Evolutionary conservation across 164 flowering plant species (phyloP), one percentile per base, ranked within the genome.

Genomic region (Taxillus chinensis): DNA sequence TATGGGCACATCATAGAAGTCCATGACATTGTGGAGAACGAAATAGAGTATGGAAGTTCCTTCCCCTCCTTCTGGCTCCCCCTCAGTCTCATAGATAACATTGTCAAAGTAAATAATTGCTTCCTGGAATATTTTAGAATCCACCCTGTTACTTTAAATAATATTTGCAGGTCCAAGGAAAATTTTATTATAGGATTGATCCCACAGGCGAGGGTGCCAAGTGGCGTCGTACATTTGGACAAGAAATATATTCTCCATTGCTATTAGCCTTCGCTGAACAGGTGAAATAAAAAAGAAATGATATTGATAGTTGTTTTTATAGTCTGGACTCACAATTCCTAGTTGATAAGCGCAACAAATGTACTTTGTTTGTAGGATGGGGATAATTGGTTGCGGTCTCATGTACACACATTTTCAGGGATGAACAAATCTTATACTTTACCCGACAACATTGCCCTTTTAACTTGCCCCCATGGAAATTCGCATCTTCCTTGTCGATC

Each of bases 211-310:
- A 88, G 62, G 98, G 98, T 71, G 95, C 98, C n/a, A 84, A 81
- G 68, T 93, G 98, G 98, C 90, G 96, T n/a, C 92, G 97, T 42
- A 63, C 83, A 70, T 74, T 72, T 70, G 97, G 97, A 13, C 98
- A 93, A 71, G 98, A 93, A 72, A 79, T 90, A 65, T 93, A 93
- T 75, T 88, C 96, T 48, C 98, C 98, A n/a, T 77, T 90, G 70
- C 82, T 93, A n/a, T 75, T 93, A 55, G 98, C 97, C 67, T 88
- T 90, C 74, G 48, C 95, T 51, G 91, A 85, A 64, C 79, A 85
- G 95, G 96, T 86, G 68, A 77, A 56, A 42, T 15, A 39, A 15
- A 13, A 15, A 1, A 17, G 39, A 46, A 46, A 46, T 46, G 27
- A 49, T 4, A 51, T 42, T 48, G 4, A 45, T 39, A 3, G 6